phyloP scores from a whole-genome alignment of 2,329 filamentous ascomycete species.

The Moelleriella libera region DNA sequence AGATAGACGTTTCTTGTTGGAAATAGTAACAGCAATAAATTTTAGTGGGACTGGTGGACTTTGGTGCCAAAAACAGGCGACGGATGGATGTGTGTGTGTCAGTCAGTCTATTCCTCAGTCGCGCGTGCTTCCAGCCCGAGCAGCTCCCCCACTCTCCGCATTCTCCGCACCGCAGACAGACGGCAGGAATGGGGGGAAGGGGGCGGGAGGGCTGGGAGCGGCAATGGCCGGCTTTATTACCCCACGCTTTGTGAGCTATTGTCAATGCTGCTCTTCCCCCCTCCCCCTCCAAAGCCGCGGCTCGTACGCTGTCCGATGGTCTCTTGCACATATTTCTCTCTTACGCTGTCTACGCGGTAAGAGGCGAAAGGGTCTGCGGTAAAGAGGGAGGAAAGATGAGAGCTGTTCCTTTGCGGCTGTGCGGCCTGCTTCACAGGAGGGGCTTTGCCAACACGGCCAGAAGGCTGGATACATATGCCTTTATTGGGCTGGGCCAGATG shows the following conservation, averaged over 20 bases:
- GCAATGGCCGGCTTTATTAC: conserved; percentile 20
- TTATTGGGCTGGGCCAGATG: conserved; percentile 48
- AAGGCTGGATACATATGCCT: conserved; percentile 39
- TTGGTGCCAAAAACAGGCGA: background rate
- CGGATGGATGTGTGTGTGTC: too few relatives aligned
- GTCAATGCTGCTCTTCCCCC: too few relatives aligned
- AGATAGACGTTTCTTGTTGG: background rate
- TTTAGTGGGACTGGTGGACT: background rate
- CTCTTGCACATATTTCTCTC: too few relatives aligned
- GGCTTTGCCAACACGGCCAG: conserved; percentile 34
- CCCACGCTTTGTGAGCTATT: too few relatives aligned
- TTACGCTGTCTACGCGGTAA: too few relatives aligned
- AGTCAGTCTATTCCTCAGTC: too few relatives aligned
- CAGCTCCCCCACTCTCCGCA: too few relatives aligned
- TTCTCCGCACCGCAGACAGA: too few relatives aligned
- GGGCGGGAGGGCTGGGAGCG: conserved; percentile 9
- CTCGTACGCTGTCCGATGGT: conserved; percentile 9
- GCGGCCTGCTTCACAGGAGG: conserved; percentile 23
- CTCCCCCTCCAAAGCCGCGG: conserved; percentile 17
- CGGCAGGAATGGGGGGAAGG: too few relatives aligned
- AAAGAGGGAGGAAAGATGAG: too few relatives aligned
- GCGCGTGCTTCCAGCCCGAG: too few relatives aligned
- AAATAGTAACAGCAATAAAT: background rate
- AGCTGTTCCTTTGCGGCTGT: conserved; percentile 10
- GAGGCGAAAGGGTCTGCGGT: too few relatives aligned